A percentile compares a stretch with the other conserved stretches of the same genome.
Conservation (phyloP, 2,329 filamentous ascomycete species). For the Peltaster fructicola region DNA sequence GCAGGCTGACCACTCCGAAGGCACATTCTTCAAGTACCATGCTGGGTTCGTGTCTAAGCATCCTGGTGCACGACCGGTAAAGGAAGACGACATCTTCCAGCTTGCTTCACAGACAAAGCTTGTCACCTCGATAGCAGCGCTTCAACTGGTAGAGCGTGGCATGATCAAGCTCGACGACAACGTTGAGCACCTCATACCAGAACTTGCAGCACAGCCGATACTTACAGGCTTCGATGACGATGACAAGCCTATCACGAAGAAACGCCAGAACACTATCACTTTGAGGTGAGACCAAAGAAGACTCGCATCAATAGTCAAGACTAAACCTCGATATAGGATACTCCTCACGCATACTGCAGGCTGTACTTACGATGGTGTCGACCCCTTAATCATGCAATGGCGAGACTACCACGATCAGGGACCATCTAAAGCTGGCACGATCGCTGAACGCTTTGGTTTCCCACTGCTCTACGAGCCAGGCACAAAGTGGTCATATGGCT, state of each 20-base stretch:
- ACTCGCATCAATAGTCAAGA: too few relatives aligned
- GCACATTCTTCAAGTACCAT: slow-evolving; percentile 9
- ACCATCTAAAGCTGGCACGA: slow-evolving; percentile 6
- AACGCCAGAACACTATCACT: slow-evolving; percentile 28
- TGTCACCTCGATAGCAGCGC: slow-evolving; percentile 32
- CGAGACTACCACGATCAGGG: slow-evolving; percentile 6
- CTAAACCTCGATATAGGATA: slow-evolving; percentile 8
- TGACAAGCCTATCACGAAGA: slow-evolving; percentile 16
- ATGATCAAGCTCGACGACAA: slow-evolving; percentile 30
- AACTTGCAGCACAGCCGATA: slow-evolving; percentile 31
- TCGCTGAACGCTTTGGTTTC: slow-evolving; percentile 26
- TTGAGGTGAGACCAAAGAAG: slow-evolving; percentile 22
- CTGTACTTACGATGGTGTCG: slow-evolving; percentile 25
- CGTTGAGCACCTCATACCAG: slow-evolving; percentile 28
- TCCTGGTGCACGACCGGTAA: slow-evolving; percentile 8
- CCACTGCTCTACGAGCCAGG: slow-evolving; percentile 37
- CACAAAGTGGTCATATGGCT: slow-evolving; percentile 32
- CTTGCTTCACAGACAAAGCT: slow-evolving; percentile 26
- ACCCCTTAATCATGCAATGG: slow-evolving; percentile 18
- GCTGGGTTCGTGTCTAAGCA: slow-evolving; percentile 1
- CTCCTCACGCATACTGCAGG: slow-evolving; percentile 37
- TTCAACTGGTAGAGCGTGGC: slow-evolving; percentile 39
- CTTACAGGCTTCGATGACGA: slow-evolving; percentile 29
- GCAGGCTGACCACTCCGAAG: slow-evolving; percentile 15
- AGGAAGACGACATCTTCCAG: slow-evolving; percentile 15